Evolutionary conservation across 2,329 filamentous ascomycete genomes (phyloP), one percentile per base, ranked within the genome.

Genomic region (Curvularia sp.): DNA sequence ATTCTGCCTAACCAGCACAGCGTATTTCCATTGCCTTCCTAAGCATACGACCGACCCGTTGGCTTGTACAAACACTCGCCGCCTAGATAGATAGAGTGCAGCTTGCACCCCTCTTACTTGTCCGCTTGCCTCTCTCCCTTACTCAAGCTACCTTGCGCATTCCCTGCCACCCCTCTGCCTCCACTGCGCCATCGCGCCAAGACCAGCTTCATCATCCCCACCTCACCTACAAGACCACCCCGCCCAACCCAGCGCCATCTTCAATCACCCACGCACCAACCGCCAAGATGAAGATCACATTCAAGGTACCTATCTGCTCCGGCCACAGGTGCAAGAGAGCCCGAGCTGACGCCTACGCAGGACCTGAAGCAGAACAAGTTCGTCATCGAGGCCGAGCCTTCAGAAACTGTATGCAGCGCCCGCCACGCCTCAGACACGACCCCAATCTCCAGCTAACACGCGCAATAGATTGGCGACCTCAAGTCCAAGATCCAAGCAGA

Each of bases 351-450:
- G 69, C 39, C 36, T 48, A 51, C 27, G 32, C 71, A 97, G 93
- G 95, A 99, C 83, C 86, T 99, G 75, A 98, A 97, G 85, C 95
- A 98, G 81, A 91, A 97, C 79, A 97, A 97, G 84, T 99, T 99
- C 82, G 88, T 89, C 74, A 90, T 99, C 83, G 94, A 98, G 70
- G 92, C 93, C 75, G 93, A 98, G 79, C 92, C 93, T 64, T 89
- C 90, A 66, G 93, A 97, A 77, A 91, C 92, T 78, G 93, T 97
- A 89, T 73, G 69, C 63, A 60, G 48, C 47, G 23, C 60, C 67
- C 61, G 59, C 66, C 63, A 52, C 53, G 60, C 55, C 64, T 56
- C 28, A 27, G 27, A 49, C 39, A 27, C 41, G 23, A 25, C 59
- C 50, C 51, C 58, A 45, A 25, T 60, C 59, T 43, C 65, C 50